These are phyloP conservation scores for Leucoagaricus sp. DNA, from an alignment of 1,284 basidiomycete genomes.

Conservation along the genomic window DNA sequence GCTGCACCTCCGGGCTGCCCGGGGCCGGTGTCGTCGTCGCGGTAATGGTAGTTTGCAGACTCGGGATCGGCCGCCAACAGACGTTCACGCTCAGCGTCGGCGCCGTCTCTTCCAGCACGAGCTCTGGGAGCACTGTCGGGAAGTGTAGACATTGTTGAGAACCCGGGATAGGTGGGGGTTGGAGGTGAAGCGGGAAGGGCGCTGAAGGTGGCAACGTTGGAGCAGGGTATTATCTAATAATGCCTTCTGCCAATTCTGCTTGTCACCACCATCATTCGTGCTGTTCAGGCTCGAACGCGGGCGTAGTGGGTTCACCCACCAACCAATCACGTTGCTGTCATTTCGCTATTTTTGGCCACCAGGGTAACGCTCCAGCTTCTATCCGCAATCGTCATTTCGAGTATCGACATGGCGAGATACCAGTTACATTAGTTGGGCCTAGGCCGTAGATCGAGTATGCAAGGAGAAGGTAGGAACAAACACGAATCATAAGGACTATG, in stretches of 20 bases:
- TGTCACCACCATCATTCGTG: background rate
- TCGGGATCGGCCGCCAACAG: slow-evolving; percentile 4
- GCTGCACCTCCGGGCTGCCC: background rate
- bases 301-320: too few species aligned
- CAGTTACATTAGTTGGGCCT: slow-evolving; percentile 6
- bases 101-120: background rate
- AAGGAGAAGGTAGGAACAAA: background rate
- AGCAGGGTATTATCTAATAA: too few species aligned
- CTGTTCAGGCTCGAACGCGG: background rate
- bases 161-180: background rate
- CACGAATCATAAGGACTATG: slow-evolving; percentile 8
- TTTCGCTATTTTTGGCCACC: background rate
- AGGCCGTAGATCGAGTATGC: background rate
- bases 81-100: slow-evolving; percentile 1
- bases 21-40: background rate
- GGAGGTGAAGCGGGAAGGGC: too few species aligned
- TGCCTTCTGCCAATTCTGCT: background rate
- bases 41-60: background rate
- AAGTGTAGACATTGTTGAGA: background rate
- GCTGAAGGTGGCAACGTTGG: too few species aligned
- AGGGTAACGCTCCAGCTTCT: background rate
- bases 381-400: background rate
- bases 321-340: background rate
- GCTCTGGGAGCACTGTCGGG: background rate
- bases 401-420: background rate